Evolutionary conservation across 1,284 basidiomycete species (phyloP).

Genomic region (Chondrostereum purpureum): DNA sequence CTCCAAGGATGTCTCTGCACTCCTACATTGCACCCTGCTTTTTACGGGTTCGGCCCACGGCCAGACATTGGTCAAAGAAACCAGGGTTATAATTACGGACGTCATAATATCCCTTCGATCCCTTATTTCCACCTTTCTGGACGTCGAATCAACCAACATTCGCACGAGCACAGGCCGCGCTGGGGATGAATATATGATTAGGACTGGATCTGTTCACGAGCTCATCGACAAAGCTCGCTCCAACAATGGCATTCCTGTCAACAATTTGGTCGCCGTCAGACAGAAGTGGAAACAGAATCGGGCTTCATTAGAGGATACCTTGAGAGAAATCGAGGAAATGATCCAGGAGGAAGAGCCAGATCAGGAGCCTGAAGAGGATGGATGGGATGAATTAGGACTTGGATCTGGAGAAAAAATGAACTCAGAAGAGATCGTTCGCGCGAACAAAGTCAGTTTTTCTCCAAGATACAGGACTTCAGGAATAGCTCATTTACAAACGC

Average conservation of each 20-base stretch:
- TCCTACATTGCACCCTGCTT: slow-evolving; percentile 52
- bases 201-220: slow-evolving; percentile 60
- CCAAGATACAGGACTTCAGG: no score
- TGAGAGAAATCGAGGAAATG: slow-evolving; percentile 53
- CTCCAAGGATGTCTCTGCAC: slow-evolving; percentile 41
- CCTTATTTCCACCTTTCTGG: slow-evolving; percentile 35
- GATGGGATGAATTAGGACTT: slow-evolving; percentile 64
- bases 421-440: slow-evolving; percentile 36
- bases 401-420: slow-evolving; percentile 30
- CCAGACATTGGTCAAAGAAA: slow-evolving; percentile 44
- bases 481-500: no score
- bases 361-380: slow-evolving; percentile 42
- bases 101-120: slow-evolving; percentile 41
- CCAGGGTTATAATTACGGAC: slow-evolving; percentile 32
- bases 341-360: slow-evolving; percentile 27
- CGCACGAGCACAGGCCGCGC: slow-evolving; percentile 16
- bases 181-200: slow-evolving; percentile 51
- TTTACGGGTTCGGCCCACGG: slow-evolving; percentile 46
- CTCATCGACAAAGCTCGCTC: slow-evolving; percentile 48
- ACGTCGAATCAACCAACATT: slow-evolving; percentile 18
- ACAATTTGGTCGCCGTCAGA: slow-evolving; percentile 55
- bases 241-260: slow-evolving; percentile 40
- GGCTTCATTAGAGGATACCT: slow-evolving; percentile 54
- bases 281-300: slow-evolving; percentile 51
- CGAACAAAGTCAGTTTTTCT: slow-evolving; percentile 42